phyloP scores from a whole-genome alignment of 441 rosid species.

The Populus hybrid region DNA sequence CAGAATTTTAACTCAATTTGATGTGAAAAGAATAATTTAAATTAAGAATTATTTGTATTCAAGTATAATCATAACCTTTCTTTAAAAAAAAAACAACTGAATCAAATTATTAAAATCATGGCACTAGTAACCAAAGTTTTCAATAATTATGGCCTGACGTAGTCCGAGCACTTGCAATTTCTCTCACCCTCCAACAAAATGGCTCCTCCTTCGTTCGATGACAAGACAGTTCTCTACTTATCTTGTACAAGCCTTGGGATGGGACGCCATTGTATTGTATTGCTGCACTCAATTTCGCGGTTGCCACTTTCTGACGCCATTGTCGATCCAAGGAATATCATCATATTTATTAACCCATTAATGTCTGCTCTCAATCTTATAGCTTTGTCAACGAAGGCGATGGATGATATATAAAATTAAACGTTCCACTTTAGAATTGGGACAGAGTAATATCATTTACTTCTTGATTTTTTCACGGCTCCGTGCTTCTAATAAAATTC shows the following conservation, averaged over 20 bases:
- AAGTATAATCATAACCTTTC: neutral
- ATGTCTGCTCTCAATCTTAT: neutral
- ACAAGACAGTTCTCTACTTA: neutral
- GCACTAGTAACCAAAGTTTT: slow-evolving; percentile 4
- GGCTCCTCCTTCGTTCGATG: neutral
- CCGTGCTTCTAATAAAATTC: too few species aligned
- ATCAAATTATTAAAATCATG: too few species aligned
- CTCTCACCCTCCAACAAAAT: too few species aligned
- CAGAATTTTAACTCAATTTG: too few species aligned
- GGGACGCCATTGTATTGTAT: too few species aligned
- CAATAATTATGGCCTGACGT: slow-evolving; percentile 8
- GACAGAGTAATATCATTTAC: too few species aligned
- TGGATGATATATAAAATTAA: too few species aligned
- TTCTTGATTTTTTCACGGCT: too few species aligned
- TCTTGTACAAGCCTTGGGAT: too few species aligned
- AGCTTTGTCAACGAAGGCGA: neutral
- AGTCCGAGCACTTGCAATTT: neutral
- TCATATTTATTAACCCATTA: too few species aligned
- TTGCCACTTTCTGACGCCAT: neutral
- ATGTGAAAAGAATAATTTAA: too few species aligned
- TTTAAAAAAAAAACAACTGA: neutral
- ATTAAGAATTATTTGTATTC: neutral
- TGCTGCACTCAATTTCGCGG: neutral
- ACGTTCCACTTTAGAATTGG: neutral
- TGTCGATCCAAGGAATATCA: neutral